phyloP scores from a whole-genome alignment of 176 grass and related monocot species.

The Juncus effusus region DNA sequence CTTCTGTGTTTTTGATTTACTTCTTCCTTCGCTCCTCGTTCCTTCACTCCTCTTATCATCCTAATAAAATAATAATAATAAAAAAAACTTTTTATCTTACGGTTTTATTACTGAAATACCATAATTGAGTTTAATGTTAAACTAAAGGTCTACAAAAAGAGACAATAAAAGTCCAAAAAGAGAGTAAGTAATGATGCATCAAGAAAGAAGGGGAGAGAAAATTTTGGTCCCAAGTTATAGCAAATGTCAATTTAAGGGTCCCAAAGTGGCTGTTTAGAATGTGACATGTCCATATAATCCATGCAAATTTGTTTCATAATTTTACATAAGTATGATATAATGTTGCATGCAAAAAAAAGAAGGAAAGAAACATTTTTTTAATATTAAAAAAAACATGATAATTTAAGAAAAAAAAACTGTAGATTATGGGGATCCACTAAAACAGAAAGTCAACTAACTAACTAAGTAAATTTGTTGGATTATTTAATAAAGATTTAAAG shows the following conservation, averaged over 20 bases:
- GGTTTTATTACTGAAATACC: constrained; percentile 23
- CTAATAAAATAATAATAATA: constrained; percentile 43
- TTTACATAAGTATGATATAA: neutral
- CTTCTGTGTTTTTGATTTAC: constrained; percentile 27
- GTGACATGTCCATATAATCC: constrained; percentile 1
- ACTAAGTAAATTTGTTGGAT: too few species aligned
- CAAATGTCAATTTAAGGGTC: constrained; percentile 27
- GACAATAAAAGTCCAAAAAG: constrained; percentile 19
- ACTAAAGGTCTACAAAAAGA: constrained; percentile 33
- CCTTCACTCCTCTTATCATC: constrained; percentile 47
- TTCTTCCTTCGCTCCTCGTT: constrained; percentile 42
- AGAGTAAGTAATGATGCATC: constrained; percentile 22
- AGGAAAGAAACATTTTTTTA: too few species aligned
- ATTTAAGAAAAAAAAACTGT: too few species aligned
- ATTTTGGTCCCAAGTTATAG: constrained; percentile 20
- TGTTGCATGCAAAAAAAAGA: constrained; percentile 18
- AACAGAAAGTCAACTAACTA: too few species aligned
- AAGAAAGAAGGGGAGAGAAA: constrained; percentile 27
- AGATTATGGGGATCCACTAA: too few species aligned
- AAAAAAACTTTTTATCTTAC: neutral
- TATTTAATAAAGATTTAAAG: too few species aligned
- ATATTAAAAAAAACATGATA: too few species aligned
- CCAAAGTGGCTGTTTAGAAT: constrained; percentile 27
- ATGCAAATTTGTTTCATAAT: constrained; percentile 12
- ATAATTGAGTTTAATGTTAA: constrained; percentile 44